Evolutionary conservation across 371 early-diverging fungal species (phyloP).

Genomic region (Gilbertella persicaria): DNA sequence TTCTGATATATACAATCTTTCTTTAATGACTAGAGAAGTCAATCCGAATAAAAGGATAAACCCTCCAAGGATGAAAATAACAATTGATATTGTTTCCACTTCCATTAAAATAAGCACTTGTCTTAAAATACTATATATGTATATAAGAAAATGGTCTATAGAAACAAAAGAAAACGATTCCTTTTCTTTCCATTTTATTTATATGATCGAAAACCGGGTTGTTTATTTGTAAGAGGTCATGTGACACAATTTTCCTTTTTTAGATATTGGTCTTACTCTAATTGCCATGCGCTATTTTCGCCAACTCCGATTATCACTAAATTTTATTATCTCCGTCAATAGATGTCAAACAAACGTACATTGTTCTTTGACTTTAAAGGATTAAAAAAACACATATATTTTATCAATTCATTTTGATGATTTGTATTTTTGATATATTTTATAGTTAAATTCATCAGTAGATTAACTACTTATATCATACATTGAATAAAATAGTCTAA

Average conservation of each 20-base stretch:
- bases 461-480: too few relatives aligned
- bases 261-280: neutral
- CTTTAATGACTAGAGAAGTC: conserved; percentile 86
- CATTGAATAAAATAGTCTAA: too few relatives aligned
- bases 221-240: neutral
- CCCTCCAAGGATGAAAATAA: conserved; percentile 64
- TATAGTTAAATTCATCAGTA: too few relatives aligned
- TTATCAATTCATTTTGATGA: too few relatives aligned
- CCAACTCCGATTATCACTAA: neutral
- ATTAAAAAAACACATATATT: too few relatives aligned
- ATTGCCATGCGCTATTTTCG: neutral
- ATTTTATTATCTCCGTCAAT: too few relatives aligned
- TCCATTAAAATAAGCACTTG: neutral
- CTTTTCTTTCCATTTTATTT: neutral
- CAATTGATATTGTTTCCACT: conserved; percentile 25
- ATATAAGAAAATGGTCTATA: too few relatives aligned
- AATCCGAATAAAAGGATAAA: conserved; percentile 86
- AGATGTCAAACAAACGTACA: too few relatives aligned
- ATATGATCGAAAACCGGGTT: neutral
- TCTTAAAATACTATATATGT: too few relatives aligned
- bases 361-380: too few relatives aligned
- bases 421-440: too few relatives aligned
- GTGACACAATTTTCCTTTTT: neutral
- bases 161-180: neutral
- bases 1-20: conserved; percentile 89